Evolutionary conservation across 2,329 filamentous ascomycete species (phyloP).

Genomic region (Microdochium nivale): DNA sequence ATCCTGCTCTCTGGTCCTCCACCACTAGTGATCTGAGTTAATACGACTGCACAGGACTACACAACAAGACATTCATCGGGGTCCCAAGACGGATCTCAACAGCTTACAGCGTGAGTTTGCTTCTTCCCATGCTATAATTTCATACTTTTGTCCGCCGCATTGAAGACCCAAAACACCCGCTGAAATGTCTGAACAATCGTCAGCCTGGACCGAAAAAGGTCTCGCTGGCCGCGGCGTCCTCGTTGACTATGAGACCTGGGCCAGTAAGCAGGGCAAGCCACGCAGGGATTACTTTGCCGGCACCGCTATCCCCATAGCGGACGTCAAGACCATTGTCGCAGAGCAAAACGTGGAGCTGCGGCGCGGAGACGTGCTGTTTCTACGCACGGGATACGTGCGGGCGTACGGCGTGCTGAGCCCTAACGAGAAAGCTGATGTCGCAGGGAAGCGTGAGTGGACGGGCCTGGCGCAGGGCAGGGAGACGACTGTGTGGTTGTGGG

Average conservation of each 20-base stretch:
- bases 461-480: conserved; percentile 30
- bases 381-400: conserved; percentile 26
- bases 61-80: too few relatives aligned
- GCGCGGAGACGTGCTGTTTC: conserved; percentile 43
- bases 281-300: conserved; percentile 29
- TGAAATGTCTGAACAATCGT: neutral
- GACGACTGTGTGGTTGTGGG: conserved; percentile 35
- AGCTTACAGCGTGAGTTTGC: too few relatives aligned
- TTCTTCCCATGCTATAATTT: too few relatives aligned
- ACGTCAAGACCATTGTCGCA: conserved; percentile 23
- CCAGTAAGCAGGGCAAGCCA: conserved; percentile 26
- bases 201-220: conserved; percentile 38
- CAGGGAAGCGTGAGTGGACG: conserved; percentile 26
- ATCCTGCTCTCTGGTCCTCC: too few relatives aligned
- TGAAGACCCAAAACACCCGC: neutral
- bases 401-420: conserved; percentile 19
- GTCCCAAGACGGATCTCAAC: too few relatives aligned
- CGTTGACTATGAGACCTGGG: conserved; percentile 39
- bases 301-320: conserved; percentile 22
- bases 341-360: conserved; percentile 33
- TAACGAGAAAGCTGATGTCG: conserved; percentile 27
- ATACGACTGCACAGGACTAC: too few relatives aligned
- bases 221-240: conserved; percentile 36
- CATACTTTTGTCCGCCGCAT: neutral
- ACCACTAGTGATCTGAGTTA: too few relatives aligned